A percentile compares a stretch with the other conserved stretches of the same genome.
Conservation (phyloP, 345 rosid genomes). For the Streptanthus diversifolius region DNA sequence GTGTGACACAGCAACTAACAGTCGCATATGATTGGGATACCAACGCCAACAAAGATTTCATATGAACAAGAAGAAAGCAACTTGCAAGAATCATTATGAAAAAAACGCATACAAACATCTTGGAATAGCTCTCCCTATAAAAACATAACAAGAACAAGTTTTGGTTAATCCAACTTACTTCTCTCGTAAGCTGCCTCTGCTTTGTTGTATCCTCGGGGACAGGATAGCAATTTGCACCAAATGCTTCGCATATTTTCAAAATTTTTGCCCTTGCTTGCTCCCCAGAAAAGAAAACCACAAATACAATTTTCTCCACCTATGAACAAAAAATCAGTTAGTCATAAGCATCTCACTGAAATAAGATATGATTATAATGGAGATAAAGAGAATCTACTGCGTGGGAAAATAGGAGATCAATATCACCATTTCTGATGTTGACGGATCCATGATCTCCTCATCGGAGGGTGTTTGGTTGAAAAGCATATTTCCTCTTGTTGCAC, state of each 20-base stretch:
- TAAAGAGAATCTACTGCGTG: not conserved
- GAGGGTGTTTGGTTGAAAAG: conserved; percentile 93
- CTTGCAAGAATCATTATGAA: not conserved
- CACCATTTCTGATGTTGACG: conserved; percentile 82
- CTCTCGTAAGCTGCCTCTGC: conserved; percentile 87
- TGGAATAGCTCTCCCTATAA: not conserved
- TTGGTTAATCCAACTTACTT: conserved; percentile 51
- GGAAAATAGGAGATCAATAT: conserved; percentile 22
- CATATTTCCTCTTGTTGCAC: conserved; percentile 98
- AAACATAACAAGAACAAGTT: not conserved
- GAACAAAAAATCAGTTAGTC: conserved; percentile 12
- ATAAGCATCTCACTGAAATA: conserved; percentile 18
- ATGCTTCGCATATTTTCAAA: conserved; percentile 90
- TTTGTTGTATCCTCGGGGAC: conserved; percentile 85
- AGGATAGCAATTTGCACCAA: conserved; percentile 95
- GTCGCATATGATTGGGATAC: not conserved
- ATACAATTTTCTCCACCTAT: conserved; percentile 83
- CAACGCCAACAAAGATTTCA: not conserved
- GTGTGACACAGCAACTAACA: conserved; percentile 9
- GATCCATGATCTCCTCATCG: conserved; percentile 89
- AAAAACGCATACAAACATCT: not conserved
- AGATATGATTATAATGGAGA: not conserved
- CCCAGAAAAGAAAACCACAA: conserved; percentile 94
- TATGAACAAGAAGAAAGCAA: conserved; percentile 12
- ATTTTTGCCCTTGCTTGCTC: conserved; percentile 92